Evolutionary conservation across 495 filamentous ascomycete genomes (phyloP), one percentile per base, ranked within the genome.

Genomic region (Parathielavia appendiculata): DNA sequence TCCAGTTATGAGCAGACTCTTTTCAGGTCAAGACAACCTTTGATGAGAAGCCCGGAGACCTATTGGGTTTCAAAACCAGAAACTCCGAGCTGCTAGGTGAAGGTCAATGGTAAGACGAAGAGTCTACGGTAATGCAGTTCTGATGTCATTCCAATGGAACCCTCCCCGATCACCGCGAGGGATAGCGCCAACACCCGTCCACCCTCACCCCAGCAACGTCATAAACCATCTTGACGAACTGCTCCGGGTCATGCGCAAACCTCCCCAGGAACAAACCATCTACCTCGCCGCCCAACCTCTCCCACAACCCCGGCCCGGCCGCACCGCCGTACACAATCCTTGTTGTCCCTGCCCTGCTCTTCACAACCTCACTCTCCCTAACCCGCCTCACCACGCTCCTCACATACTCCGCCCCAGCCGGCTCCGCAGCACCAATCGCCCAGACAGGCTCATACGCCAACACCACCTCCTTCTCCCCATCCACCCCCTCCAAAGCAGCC

Each of bases 371-470:
- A 11, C 81, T 68, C 3, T 64, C 63, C 39, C 84, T 76, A 43
- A 95, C 74, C 8, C 78, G 78, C 61, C 77, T 74, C 47, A 87
- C 82, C n/a, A 92, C 89, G 36, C 75, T 79, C 5, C 81, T 76
- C 5, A 95, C 88, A 71, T 93, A 84, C 56, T 86, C 83, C 30
- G 82, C 79, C 10, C 75, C 74, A 4, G 90, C 90, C n/a, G 90
- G 89, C 62, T 83, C 76, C 0, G 75, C 73, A 30, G 87, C 80
- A 4, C 90, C 90, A 71, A 95, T 95, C 0, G 89, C 90, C 90
- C 90, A 95, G 1, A 92, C 88, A 12, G 90, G 90, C 75, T 95
- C 90, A 68, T 95, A 95, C 4, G 89, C 90, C 40, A 93, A 78
- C 14, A 92, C 83, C 19, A 92, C 80, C n/a, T 90, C 82, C 1